Base-by-base conservation (phyloP, 352 stramenopile species). In the Pythium aquatile region DNA sequence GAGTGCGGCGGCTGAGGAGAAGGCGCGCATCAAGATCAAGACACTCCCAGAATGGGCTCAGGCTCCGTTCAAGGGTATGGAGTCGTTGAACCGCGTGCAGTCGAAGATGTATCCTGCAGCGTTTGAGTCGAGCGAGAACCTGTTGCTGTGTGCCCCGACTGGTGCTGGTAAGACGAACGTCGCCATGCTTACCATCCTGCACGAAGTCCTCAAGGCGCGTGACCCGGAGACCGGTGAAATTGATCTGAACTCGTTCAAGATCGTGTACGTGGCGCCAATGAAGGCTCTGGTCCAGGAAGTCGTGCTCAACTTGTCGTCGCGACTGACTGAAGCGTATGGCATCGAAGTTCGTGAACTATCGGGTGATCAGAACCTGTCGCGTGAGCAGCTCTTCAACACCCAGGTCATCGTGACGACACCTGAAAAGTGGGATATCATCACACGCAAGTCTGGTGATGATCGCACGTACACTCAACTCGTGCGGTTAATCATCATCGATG, bases 391-490 rank as follows among this genome's bases (percentile, higher is more conserved):
- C 56, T 90, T 93, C 35, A 96, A 98, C 72, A 99, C 98, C 9
- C 97, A 99, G 73, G 90, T 99, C 57, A 99, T 99, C 63, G 97
- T 99, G 16, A 99, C 98, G 30, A 99, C 98, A 9, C 98, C 98
- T 1, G 98, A 99, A 66, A 99, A 99, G 78, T 99, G 97, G 97
- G 98, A 99, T 81, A 99, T 99, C 70, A 97, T 99, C 48, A 99
- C 98, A 26, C 89, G 98, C 57, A 99, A 99, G 79, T 96, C 94
- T 26, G 97, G 98, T 35, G 97, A 99, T 54, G 83, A 96, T 58
- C 84, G 97, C 52, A 96, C 97, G 7, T 99, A 99, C 79, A 99
- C 97, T 3, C 97, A 99, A 71, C 85, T 99, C 5, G 97, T 99
- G 14, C 94, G 95, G 8, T 73, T 99, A 32, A 90, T 99, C 40